These are phyloP conservation scores for Cercophora samala DNA, from an alignment of 495 filamentous ascomycete genomes.

Conservation along the genomic window DNA sequence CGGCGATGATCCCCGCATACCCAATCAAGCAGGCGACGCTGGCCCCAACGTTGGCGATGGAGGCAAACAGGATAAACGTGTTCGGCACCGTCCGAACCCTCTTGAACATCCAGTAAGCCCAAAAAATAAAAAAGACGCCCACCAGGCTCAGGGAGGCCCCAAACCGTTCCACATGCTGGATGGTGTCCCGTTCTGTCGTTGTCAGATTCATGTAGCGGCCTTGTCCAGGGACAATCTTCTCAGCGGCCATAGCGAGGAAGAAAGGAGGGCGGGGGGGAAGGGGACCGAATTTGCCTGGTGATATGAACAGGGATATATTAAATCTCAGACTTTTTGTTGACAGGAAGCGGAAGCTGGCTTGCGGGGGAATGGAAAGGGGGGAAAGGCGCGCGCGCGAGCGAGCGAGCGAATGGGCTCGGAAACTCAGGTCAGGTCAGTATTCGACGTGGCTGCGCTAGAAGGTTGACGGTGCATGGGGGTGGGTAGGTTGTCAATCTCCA, in stretches of 20 bases:
- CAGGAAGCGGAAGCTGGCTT: constrained; percentile 12
- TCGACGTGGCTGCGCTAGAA: constrained; percentile 4
- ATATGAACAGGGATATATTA: constrained; percentile 21
- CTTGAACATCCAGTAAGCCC: constrained; percentile 60
- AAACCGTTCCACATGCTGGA: constrained; percentile 43
- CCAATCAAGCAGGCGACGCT: constrained; percentile 74
- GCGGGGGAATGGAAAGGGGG: not conserved
- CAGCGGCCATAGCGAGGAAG: constrained; percentile 20
- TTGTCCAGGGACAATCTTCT: constrained; percentile 19
- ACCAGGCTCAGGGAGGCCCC: constrained; percentile 60
- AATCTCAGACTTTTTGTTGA: constrained; percentile 8
- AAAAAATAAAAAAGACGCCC: constrained; percentile 66
- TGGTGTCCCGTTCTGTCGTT: constrained; percentile 27
- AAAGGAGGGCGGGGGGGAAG: too few species aligned
- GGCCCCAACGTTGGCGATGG: constrained; percentile 74
- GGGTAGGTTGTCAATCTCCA: not conserved
- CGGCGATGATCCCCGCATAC: constrained; percentile 50
- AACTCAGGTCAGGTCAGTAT: constrained; percentile 6
- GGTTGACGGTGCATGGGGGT: not conserved
- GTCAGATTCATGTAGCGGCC: constrained; percentile 36
- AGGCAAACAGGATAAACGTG: constrained; percentile 76
- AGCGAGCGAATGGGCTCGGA: not conserved
- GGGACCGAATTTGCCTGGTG: constrained; percentile 2
- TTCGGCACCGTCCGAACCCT: constrained; percentile 74
- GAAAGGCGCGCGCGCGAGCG: not conserved